phyloP scores from a whole-genome alignment of 371 early-diverging fungal genomes.

The Actinomortierella wolfii region DNA sequence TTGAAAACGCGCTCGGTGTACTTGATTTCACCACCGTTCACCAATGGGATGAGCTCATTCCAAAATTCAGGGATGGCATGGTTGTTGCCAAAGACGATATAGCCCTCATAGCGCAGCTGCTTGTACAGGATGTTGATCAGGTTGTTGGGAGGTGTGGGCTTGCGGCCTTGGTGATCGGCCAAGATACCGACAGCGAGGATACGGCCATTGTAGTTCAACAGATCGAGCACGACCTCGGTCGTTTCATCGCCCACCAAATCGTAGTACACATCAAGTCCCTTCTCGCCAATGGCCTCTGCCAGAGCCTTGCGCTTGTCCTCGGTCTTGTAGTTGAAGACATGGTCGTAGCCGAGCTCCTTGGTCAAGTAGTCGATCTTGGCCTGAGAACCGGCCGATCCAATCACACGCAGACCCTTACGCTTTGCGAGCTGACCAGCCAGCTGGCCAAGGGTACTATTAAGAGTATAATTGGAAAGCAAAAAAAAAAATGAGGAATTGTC shows the following conservation, averaged over 20 bases:
- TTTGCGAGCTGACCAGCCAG: conserved; percentile 72
- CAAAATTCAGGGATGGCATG: conserved; percentile 37
- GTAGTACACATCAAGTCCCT: conserved; percentile 79
- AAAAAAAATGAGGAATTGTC: too few relatives aligned
- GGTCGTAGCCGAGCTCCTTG: conserved; percentile 68
- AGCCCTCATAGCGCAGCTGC: conserved; percentile 19
- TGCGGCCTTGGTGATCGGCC: conserved; percentile 56
- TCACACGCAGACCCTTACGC: conserved; percentile 69
- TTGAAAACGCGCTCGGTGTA: conserved; percentile 49
- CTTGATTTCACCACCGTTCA: conserved; percentile 53
- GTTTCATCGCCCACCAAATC: conserved; percentile 65
- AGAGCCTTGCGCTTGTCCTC: conserved; percentile 51
- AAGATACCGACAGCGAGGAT: conserved; percentile 56
- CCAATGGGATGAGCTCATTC: conserved; percentile 50
- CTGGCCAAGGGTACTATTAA: conserved; percentile 66
- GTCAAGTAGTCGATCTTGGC: conserved; percentile 76
- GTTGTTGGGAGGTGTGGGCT: conserved; percentile 44
- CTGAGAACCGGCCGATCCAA: conserved; percentile 79
- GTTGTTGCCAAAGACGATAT: conserved; percentile 8
- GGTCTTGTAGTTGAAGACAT: conserved; percentile 86
- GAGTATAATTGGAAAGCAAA: too few relatives aligned
- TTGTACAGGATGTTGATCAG: conserved; percentile 44
- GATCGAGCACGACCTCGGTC: conserved; percentile 18
- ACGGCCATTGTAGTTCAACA: conserved; percentile 19
- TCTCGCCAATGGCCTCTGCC: conserved; percentile 52